Base-by-base conservation (phyloP, 805 yeast species). In the Saccharomyces kudriavzevii region DNA sequence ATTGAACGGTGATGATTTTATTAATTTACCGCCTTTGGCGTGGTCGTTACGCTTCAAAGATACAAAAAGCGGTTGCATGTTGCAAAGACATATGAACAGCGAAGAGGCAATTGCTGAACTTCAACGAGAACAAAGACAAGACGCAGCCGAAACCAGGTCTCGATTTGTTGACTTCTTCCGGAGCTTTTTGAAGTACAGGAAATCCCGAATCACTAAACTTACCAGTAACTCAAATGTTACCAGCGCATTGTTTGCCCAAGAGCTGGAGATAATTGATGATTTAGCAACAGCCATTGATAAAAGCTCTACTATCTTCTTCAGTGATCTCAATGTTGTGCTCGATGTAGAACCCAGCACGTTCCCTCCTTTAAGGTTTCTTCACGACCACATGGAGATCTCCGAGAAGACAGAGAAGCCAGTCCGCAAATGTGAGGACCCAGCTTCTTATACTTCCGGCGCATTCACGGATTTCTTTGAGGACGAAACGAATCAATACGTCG, bases 21-120 rank as follows among this genome's bases (percentile, higher is more conserved):
- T 60, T 13, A 49, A 28, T 8, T 35, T 60, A 10, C 63, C 64
- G 24, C 64, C 54, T 30, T 30, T 60, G 30, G 66, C 66, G 14
- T 60, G 61, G 63, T 49, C 59, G n/a, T 49, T 58, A 46, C 49
- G 45, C 40, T 52, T 51, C 47, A 30, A 45, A 22, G 54, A 54
- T 45, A 20, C 43, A 17, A 24, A 35, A 17, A 35, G 24, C 22
- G 43, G 24, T 35, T 35, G 43, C 9, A 6, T 35, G 6, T 11
- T 11, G 11, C 24, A 35, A 35, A 35, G 43, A 35, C 43, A 35
- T 17, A 17, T 6, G 24, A 9, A 17, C 22, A 6, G 43, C 17
- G 43, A 35, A 35, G 43, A 35, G 17, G 43, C 43, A 8, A 6
- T 20, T 17, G 11, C 24, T 35, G 11, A 6, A 17, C 43, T 35